These are phyloP conservation scores for Penicillium riverlandense DNA, from an alignment of 495 filamentous ascomycete genomes.

Conservation along the genomic window DNA sequence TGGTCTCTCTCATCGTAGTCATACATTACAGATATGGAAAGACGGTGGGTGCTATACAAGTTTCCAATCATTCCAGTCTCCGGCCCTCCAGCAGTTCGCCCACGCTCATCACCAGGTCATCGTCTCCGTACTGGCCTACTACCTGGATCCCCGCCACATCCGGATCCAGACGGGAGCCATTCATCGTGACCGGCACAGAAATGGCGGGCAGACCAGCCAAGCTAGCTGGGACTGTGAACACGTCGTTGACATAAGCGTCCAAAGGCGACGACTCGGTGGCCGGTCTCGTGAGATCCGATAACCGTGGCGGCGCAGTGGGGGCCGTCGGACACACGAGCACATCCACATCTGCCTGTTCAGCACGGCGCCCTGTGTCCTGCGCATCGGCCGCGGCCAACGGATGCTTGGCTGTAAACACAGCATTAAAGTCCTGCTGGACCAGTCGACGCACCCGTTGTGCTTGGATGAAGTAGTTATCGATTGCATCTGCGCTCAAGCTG, in stretches of 20 bases:
- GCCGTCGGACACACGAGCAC: slow-evolving; percentile 84
- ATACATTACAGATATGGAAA: not conserved
- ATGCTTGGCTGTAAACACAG: slow-evolving; percentile 62
- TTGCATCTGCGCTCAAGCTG: slow-evolving; percentile 80
- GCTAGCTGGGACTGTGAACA: slow-evolving; percentile 92
- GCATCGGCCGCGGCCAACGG: slow-evolving; percentile 42
- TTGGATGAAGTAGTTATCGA: slow-evolving; percentile 94
- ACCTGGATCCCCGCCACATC: slow-evolving; percentile 71
- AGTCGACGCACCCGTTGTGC: slow-evolving; percentile 82
- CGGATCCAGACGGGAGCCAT: slow-evolving; percentile 14
- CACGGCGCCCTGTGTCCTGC: slow-evolving; percentile 25
- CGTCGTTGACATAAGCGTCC: slow-evolving; percentile 79
- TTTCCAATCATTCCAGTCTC: slow-evolving; percentile 1
- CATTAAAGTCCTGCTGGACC: slow-evolving; percentile 78
- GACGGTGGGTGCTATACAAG: not conserved
- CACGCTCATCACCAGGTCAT: slow-evolving; percentile 47
- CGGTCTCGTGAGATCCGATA: slow-evolving; percentile 43
- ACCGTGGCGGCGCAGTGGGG: slow-evolving; percentile 63
- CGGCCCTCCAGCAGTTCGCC: slow-evolving; percentile 29
- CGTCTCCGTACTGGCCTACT: slow-evolving; percentile 87
- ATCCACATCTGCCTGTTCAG: slow-evolving; percentile 58
- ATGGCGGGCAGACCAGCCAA: slow-evolving; percentile 86
- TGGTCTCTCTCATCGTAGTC: not conserved
- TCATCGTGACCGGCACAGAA: slow-evolving; percentile 61
- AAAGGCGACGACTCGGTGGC: slow-evolving; percentile 26